A percentile compares a stretch with the other conserved stretches of the same genome.
Conservation (phyloP, 106 monocot species). For the Allium cepa region DNA sequence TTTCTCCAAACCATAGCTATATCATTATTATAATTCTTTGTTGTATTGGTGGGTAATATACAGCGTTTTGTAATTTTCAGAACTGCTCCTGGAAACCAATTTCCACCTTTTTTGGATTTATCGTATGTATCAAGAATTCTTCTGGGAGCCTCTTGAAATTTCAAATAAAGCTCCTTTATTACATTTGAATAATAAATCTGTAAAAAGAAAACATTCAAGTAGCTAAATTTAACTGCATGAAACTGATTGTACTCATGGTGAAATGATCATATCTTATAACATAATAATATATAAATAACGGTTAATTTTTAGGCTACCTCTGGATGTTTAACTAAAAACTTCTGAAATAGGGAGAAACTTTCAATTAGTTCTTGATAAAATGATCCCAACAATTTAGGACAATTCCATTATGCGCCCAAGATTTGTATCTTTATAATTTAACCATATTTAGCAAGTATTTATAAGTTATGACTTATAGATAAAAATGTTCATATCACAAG, state of each 20-base stretch:
- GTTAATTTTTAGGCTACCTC: not conserved
- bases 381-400: constrained; percentile 59
- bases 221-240: not conserved
- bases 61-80: constrained; percentile 88
- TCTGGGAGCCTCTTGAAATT: constrained; percentile 50
- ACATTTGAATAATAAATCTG: constrained; percentile 82
- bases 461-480: no score
- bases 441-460: constrained; percentile 23
- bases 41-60: constrained; percentile 40
- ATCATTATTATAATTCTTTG: constrained; percentile 58
- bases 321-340: constrained; percentile 58
- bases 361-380: constrained; percentile 67
- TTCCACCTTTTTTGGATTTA: constrained; percentile 45
- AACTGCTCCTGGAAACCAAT: constrained; percentile 70
- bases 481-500: no score
- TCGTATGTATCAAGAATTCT: constrained; percentile 61
- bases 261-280: not conserved
- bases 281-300: no score
- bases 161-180: constrained; percentile 63
- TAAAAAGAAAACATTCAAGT: not conserved
- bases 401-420: constrained; percentile 76
- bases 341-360: constrained; percentile 62
- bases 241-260: not conserved
- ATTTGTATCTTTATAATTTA: constrained; percentile 44
- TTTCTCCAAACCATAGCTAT: constrained; percentile 74